These are phyloP conservation scores for Amauroascus verrucosus DNA, from an alignment of 2,329 filamentous ascomycete genomes.

Conservation along the genomic window DNA sequence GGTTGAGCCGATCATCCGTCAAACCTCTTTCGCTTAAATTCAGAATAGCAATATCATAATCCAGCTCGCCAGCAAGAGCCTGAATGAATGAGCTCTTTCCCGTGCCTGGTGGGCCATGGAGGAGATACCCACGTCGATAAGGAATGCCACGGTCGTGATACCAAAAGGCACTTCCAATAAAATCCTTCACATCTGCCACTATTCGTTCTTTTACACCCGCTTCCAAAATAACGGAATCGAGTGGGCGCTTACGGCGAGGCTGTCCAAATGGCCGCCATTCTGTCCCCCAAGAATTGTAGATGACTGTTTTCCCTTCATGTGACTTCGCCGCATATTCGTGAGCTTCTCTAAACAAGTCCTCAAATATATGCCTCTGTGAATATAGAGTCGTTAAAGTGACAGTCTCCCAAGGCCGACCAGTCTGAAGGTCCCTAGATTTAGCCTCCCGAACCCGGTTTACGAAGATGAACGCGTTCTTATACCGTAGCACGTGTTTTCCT, in stretches of 20 bases:
- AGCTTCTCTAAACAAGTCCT: constrained; percentile 79
- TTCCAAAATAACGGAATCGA: constrained; percentile 80
- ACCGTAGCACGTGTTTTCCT: constrained; percentile 77
- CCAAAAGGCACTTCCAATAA: constrained; percentile 69
- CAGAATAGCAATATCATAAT: constrained; percentile 85
- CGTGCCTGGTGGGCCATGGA: constrained; percentile 81
- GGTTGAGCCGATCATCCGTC: constrained; percentile 79
- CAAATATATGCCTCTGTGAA: constrained; percentile 77
- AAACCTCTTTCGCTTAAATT: constrained; percentile 83
- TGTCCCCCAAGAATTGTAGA: constrained; percentile 75
- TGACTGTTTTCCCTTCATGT: constrained; percentile 83
- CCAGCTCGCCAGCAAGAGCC: constrained; percentile 80
- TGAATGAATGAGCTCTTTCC: constrained; percentile 97
- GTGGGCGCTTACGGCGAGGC: constrained; percentile 72
- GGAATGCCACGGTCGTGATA: constrained; percentile 92
- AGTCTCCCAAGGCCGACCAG: constrained; percentile 87
- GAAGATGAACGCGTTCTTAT: constrained; percentile 74
- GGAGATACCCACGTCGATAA: constrained; percentile 76
- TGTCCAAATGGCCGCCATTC: constrained; percentile 80
- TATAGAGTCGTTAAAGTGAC: constrained; percentile 87
- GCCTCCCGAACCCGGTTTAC: constrained; percentile 78
- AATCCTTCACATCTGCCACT: constrained; percentile 70
- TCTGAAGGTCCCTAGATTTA: constrained; percentile 66
- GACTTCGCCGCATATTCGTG: constrained; percentile 67
- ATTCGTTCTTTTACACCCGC: constrained; percentile 72